Conservation (phyloP, 768 basidiomycete genomes). For the Tylopilus cervinicoccineus region DNA sequence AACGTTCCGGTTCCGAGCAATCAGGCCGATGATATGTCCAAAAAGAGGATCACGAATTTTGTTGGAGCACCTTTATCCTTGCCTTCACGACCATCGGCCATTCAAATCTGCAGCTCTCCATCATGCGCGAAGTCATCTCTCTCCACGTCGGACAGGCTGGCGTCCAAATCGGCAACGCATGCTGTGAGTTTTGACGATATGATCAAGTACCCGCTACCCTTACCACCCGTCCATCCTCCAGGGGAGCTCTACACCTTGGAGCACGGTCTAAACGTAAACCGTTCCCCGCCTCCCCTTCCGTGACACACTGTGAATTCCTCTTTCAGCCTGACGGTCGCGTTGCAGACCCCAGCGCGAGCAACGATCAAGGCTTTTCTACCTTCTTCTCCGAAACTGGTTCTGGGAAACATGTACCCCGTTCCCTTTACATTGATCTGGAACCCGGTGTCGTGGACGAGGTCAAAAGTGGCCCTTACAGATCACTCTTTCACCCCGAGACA, state of each 20-base stretch:
- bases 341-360: conserved; percentile 44
- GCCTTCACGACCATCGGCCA: conserved; percentile 10
- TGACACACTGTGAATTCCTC: conserved; percentile 11
- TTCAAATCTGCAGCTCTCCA: conserved; percentile 15
- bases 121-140: conserved; percentile 93
- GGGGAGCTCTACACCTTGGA: conserved; percentile 99
- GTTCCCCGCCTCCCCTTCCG: not conserved
- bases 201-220: not conserved
- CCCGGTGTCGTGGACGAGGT: conserved; percentile 96
- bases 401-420: conserved; percentile 94
- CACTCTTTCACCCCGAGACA: conserved; percentile 96
- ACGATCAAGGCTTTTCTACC: conserved; percentile 89
- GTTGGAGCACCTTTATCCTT: not conserved
- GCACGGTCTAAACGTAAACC: conserved; percentile 88
- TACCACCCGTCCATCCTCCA: conserved; percentile 30
- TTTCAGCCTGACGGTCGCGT: conserved; percentile 88
- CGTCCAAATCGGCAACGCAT: conserved; percentile 92
- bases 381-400: conserved; percentile 96
- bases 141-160: conserved; percentile 97
- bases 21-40: conserved; percentile 20
- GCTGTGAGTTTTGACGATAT: conserved; percentile 58
- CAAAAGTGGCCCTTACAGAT: conserved; percentile 85
- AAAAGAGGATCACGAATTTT: conserved; percentile 23
- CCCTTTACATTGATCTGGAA: conserved; percentile 94
- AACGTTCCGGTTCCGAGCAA: not conserved